Base-by-base conservation (phyloP, 257 asterid species). In the Solanum peruvianum region DNA sequence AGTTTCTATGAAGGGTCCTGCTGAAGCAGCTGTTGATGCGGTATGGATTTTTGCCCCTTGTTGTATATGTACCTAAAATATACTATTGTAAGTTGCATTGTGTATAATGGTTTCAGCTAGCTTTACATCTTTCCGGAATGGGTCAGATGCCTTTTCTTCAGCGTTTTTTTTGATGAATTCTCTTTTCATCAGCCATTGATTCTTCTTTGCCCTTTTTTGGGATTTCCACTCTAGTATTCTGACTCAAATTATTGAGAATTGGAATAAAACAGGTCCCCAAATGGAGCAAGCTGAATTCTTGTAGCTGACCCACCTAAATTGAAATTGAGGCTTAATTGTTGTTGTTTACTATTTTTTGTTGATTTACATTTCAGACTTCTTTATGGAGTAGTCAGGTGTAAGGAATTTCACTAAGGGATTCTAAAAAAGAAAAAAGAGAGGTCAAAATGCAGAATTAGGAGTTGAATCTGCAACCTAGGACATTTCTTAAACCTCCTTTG, bases 1-100 rank as follows among this genome's bases (percentile, higher is more conserved):
- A 89, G 72, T 90, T 86, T 90, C 95, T 29, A 90, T 94, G 89
- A 94, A 91, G 88, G 98, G 98, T 83, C 95, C 97, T 83, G 95
- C 95, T 42, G 97, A 93, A 90, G 95, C 93, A 77, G 92, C 95
- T 88, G 98, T 94, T 88, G 97, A 94, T 85, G 93, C 95, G 91
- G 97, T 94, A 94, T 81, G 89, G 56, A 86, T 87, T 80, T 45
- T 56, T 25, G 39, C 67, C 87, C 64, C 58, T 10, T 45, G 81
- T 66, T 62, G 72, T 18, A 42, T 69, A 42, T 69, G 47, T 20
- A 16, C 83, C 87, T 33, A 27, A 42, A 25, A 45, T 78, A 45
- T 78, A 6, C 42, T 27, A 45, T 78, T 15, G 27, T 44, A 9
- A 78, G 25, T 77, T 25, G 84, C 84, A 44, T n/a, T 14, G 39